Base-by-base conservation (phyloP, 1,284 basidiomycete species). In the Xerocomus nothofagi region DNA sequence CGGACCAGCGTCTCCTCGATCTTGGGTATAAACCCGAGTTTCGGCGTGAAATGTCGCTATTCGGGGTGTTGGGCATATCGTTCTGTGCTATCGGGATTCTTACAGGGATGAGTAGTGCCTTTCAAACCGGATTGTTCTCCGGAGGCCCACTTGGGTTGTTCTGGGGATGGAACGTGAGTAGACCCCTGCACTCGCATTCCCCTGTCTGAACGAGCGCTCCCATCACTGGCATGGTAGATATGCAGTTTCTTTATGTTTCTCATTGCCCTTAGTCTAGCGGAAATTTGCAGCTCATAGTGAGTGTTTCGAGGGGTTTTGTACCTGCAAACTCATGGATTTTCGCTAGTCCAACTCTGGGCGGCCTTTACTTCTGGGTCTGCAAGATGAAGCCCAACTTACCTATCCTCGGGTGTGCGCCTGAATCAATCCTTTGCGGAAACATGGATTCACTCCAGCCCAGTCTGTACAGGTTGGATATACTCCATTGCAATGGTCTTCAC, bases 281-380 rank as follows among this genome's bases (percentile, higher is more conserved):
- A 82, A 57, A 80, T 82, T 30, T 81, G 80, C 55, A 81, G 80
- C 50, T 76, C 80, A 38, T 82, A 79, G 79, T 80, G 54, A 62
- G 78, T 3, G 38, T 45, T 51, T 40, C 5, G 36, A 24, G 31
- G 18, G 20, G 5, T 18, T 3, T n/a, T 23, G 15, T 29, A 17
- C 23, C 17, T 23, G 15, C 31, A 36, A 38, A 46, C 39, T 57
- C 44, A 44, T 38, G 12, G 15, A 24, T 27, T 39, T 39, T 44
- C 4, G 7, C 30, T 33, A 80, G 76, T 52, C 77, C 79, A 1
- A 79, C 80, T 2, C 75, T 81, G 72, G 80, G 80, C 17, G 80
- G 79, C 3, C 62, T 82, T 32, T 82, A 82, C 61, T 82, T 81
- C 58, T 82, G 80, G 79, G 80, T 81, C n/a, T 81, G 77, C 68